These are phyloP conservation scores for Penicillium sp. DNA, from an alignment of 2,329 filamentous ascomycete species.

Conservation along the genomic window DNA sequence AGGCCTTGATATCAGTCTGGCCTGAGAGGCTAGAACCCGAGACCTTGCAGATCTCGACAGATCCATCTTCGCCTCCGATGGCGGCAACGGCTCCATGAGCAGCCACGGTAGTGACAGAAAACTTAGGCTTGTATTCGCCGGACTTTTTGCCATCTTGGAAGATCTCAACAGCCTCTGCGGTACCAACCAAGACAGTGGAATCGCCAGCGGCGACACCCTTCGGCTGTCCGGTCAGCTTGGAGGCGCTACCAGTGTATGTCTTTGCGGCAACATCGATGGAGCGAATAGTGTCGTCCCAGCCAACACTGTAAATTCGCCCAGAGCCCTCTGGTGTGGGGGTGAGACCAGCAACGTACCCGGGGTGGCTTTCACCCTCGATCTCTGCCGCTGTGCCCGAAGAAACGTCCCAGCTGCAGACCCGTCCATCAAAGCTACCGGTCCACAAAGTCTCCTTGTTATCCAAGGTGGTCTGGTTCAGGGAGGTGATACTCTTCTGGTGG, in stretches of 20 bases:
- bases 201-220: constrained; percentile 66
- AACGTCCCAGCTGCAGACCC: constrained; percentile 81
- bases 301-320: constrained; percentile 76
- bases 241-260: constrained; percentile 70
- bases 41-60: constrained; percentile 71
- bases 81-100: constrained; percentile 69
- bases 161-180: constrained; percentile 60
- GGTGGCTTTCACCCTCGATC: constrained; percentile 78
- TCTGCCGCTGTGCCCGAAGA: constrained; percentile 66
- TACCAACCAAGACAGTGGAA: constrained; percentile 59
- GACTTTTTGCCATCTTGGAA: constrained; percentile 60
- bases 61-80: constrained; percentile 73
- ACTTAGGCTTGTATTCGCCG: constrained; percentile 62
- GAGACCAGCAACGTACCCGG: constrained; percentile 82
- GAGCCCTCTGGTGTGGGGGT: constrained; percentile 53
- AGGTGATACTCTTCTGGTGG: constrained; percentile 88
- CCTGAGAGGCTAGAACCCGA: constrained; percentile 57
- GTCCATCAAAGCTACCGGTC: constrained; percentile 91
- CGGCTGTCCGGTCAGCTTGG: constrained; percentile 75
- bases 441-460: constrained; percentile 64
- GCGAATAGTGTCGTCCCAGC: constrained; percentile 91
- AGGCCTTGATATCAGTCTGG: constrained; percentile 62
- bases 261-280: constrained; percentile 72
- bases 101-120: constrained; percentile 70
- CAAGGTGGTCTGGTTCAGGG: constrained; percentile 61